Evolutionary conservation across 495 filamentous ascomycete genomes (phyloP).

Genomic region (Cryomyces minteri): DNA sequence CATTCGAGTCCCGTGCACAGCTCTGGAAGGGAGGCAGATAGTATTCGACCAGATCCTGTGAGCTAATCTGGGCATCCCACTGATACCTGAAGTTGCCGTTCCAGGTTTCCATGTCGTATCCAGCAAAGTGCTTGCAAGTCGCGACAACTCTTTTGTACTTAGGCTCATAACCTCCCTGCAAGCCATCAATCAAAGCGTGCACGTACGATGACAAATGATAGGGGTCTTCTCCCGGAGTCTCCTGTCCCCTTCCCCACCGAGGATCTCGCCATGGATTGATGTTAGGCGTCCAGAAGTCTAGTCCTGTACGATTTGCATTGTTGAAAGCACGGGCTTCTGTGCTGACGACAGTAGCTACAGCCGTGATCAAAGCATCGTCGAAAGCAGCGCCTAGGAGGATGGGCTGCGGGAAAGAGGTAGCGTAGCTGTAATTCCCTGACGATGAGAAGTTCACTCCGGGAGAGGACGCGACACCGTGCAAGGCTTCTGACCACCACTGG

Average conservation of each 20-base stretch:
- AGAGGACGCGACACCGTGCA: conserved; percentile 35
- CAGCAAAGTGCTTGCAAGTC: conserved; percentile 45
- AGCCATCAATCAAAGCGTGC: conserved; percentile 37
- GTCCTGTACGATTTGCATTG: conserved; percentile 28
- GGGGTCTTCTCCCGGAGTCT: conserved; percentile 45
- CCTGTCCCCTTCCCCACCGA: conserved; percentile 19
- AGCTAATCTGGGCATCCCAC: conserved; percentile 35
- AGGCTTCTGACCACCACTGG: conserved; percentile 32
- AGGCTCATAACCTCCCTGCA: conserved; percentile 34
- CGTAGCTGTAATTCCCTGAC: conserved; percentile 33
- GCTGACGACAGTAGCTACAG: conserved; percentile 35
- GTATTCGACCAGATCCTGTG: conserved; percentile 36
- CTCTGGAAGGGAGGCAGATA: conserved; percentile 29
- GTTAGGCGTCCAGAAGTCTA: conserved; percentile 17
- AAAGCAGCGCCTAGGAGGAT: conserved; percentile 41
- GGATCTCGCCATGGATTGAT: conserved; percentile 21
- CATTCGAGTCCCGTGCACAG: conserved; percentile 32
- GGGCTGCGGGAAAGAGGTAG: conserved; percentile 43
- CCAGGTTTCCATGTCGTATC: conserved; percentile 48
- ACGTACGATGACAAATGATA: conserved; percentile 37
- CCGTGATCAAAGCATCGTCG: conserved; percentile 37
- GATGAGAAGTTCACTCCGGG: conserved; percentile 32
- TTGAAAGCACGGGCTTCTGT: conserved; percentile 51
- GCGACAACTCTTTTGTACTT: conserved; percentile 35
- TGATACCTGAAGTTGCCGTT: conserved; percentile 30